phyloP scores from a whole-genome alignment of 352 stramenopile genomes.

The Globisporangium emineosum region DNA sequence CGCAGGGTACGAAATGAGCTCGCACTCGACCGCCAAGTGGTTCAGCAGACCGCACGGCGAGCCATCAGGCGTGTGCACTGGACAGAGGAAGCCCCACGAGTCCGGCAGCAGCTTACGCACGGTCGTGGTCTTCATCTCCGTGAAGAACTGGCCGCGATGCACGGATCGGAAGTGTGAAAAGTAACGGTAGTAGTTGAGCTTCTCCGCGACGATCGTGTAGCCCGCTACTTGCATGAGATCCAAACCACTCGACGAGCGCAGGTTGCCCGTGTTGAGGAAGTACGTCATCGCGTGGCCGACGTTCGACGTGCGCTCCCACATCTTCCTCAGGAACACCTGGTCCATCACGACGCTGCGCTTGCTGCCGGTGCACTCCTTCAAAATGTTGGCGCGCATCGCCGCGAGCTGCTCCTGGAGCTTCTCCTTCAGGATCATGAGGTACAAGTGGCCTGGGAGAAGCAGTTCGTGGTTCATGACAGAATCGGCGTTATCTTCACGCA shows the following conservation, averaged over 20 bases:
- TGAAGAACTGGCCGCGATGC: constrained; percentile 99
- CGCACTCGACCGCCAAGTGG: constrained; percentile 94
- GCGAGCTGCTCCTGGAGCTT: constrained; percentile 95
- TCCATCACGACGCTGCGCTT: constrained; percentile 74
- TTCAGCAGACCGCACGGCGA: constrained; percentile 98
- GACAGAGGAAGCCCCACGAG: constrained; percentile 99
- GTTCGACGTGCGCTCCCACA: constrained; percentile 87
- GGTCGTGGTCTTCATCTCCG: constrained; percentile 99
- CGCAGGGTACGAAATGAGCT: constrained; percentile 79
- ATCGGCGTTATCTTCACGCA: constrained; percentile 97
- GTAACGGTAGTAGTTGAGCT: constrained; percentile 99
- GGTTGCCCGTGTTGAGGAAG: constrained; percentile 99
- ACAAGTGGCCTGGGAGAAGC: constrained; percentile 94
- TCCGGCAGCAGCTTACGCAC: constrained; percentile 98
- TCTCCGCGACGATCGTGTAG: constrained; percentile 99
- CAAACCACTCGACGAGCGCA: constrained; percentile 95
- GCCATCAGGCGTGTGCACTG: constrained; percentile 99
- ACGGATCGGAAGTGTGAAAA: constrained; percentile 99
- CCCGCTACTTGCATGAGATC: constrained; percentile 97
- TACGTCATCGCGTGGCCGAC: constrained; percentile 96
- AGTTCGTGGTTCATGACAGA: constrained; percentile 98
- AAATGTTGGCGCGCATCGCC: constrained; percentile 68
- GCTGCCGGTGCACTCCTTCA: constrained; percentile 59
- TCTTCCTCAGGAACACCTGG: constrained; percentile 91
- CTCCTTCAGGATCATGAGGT: constrained; percentile 98